phyloP scores from a whole-genome alignment of 2,329 filamentous ascomycete species.

The Phaeosphaeriaceae sp. region DNA sequence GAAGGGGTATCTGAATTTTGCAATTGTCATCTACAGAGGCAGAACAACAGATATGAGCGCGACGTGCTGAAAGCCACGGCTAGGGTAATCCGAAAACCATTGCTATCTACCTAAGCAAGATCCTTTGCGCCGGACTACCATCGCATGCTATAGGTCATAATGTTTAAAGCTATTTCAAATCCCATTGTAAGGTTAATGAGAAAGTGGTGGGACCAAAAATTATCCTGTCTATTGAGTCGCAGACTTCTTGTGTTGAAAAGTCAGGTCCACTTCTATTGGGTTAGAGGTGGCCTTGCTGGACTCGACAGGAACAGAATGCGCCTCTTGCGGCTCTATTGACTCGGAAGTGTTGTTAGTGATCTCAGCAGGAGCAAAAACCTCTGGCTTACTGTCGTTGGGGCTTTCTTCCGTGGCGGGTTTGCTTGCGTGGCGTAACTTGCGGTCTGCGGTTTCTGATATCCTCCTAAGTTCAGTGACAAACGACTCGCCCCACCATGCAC shows the following conservation, averaged over 20 bases:
- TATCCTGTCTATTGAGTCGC: constrained; percentile 7
- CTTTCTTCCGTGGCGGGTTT: constrained; percentile 9
- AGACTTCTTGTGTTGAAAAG: constrained; percentile 16
- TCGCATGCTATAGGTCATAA: constrained; percentile 14
- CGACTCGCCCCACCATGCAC: constrained; percentile 93
- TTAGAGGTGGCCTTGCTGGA: constrained; percentile 5
- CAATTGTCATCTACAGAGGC: constrained; percentile 1
- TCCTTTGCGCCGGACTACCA: constrained; percentile 21
- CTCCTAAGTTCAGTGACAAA: constrained; percentile 83
- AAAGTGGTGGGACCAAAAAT: neutral
- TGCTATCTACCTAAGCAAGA: constrained; percentile 9
- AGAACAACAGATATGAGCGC: neutral
- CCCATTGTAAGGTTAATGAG: constrained; percentile 1
- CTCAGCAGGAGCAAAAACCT: constrained; percentile 6
- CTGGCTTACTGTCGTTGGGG: constrained; percentile 5
- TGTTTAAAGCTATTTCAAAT: neutral
- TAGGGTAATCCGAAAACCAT: constrained; percentile 2
- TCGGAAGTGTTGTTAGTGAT: constrained; percentile 5
- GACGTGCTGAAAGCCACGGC: neutral
- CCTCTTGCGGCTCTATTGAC: constrained; percentile 6
- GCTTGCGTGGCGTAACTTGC: constrained; percentile 49
- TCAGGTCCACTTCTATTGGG: neutral
- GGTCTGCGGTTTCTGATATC: constrained; percentile 61
- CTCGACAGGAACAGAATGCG: constrained; percentile 13
- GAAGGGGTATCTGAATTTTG: neutral